Evolutionary conservation across 345 rosid genomes (phyloP).

Genomic region (Arabis hirsuta): DNA sequence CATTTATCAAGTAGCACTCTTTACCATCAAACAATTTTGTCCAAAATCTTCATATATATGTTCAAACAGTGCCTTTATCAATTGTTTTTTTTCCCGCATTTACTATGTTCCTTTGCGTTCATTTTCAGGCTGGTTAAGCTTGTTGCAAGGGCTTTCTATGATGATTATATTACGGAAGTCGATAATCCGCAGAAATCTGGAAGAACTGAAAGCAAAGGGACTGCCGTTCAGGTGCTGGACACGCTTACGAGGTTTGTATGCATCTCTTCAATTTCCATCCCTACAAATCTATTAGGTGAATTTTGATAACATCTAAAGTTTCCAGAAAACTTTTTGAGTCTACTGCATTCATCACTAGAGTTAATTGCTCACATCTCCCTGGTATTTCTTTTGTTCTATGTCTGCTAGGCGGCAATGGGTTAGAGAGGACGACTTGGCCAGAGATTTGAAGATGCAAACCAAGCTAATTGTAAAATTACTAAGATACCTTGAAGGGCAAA

Average conservation of each 20-base stretch:
- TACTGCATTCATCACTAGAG: neutral
- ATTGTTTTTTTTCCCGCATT: neutral
- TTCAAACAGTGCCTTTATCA: no score
- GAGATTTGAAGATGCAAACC: constrained; percentile 73
- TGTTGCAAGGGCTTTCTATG: constrained; percentile 81
- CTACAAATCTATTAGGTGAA: neutral
- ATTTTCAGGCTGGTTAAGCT: constrained; percentile 72
- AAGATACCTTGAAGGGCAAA: constrained; percentile 78
- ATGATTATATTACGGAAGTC: constrained; percentile 69
- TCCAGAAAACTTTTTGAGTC: neutral
- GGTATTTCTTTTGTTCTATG: constrained; percentile 5
- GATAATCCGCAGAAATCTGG: constrained; percentile 80
- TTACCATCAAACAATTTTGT: neutral
- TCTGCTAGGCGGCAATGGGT: constrained; percentile 82
- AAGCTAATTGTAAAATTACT: constrained; percentile 82
- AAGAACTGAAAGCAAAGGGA: constrained; percentile 73
- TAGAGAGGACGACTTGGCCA: constrained; percentile 95
- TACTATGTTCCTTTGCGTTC: neutral
- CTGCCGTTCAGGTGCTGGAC: constrained; percentile 83
- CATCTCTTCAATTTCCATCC: constrained; percentile 16
- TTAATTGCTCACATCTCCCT: constrained; percentile 7
- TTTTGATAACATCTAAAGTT: neutral
- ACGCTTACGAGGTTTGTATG: constrained; percentile 64
- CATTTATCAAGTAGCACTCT: constrained; percentile 41
- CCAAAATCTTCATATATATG: neutral